Base-by-base conservation (phyloP, 1,284 basidiomycete genomes). In the Leucoagaricus sp. region DNA sequence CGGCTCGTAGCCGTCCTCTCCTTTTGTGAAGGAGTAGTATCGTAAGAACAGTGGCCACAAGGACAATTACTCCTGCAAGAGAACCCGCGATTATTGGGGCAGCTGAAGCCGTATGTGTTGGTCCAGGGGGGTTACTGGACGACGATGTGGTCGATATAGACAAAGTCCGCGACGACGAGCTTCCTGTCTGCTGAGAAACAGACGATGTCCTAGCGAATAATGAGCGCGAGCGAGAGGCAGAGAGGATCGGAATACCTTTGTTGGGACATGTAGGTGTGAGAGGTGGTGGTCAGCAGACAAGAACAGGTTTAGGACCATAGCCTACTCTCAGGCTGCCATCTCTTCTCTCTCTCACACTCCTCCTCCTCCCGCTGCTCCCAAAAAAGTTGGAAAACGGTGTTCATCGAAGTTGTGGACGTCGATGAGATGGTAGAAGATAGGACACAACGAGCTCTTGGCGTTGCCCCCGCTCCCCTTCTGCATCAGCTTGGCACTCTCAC, bases 401-500 rank as follows among this genome's bases (percentile, higher is more conserved):
- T 17, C 13, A 28, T 28, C 10, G 19, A 36, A 45, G 31, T 17
- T 45, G 40, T 21, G 44, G 49, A 15, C 23, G 41, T 38, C 17
- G 49, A 40, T 13, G 55, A 50, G 21, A 25, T 56, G 48, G 49
- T 49, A 33, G 42, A 25, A 31, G 42, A 19, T 6, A 40, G n/a
- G 13, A 8, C 34, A 10, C 17, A 10, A 13, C 8, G 12, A 9
- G 17, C 23, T 36, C 54, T 56, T 56, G 54, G 54, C 54, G 38
- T 45, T 44, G 19, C 48, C 17, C 26, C 12, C 21, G 21, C 8
- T 45, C 38, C n/a, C 23, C 40, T 34, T 31, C n/a, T 40, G n/a
- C 48, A 56, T 56, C 54, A 56, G 54, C 54, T 56, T 56, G 54
- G 54, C 54, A 56, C 49, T 56, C 54, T 56, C 55, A 57, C 55